These are phyloP conservation scores for Saccharum officinarum DNA, from an alignment of 176 grass and related monocot species.

Conservation along the genomic window DNA sequence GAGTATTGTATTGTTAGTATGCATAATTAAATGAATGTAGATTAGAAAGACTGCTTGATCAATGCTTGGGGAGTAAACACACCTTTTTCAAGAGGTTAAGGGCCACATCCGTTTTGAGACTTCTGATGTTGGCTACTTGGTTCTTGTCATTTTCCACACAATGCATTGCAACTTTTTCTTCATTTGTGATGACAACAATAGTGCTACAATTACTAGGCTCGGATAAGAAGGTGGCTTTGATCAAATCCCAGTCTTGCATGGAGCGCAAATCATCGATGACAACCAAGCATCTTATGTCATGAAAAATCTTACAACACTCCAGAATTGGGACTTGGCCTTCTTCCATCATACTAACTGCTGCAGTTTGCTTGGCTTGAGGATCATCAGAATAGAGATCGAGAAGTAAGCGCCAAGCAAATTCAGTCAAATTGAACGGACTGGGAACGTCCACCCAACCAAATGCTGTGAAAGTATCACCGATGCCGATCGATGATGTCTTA, in stretches of 20 bases:
- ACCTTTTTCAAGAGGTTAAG: neutral
- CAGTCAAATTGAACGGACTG: neutral
- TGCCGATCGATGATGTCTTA: too few species aligned
- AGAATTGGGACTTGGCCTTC: neutral
- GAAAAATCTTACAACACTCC: neutral
- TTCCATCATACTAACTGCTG: neutral
- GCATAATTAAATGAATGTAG: neutral
- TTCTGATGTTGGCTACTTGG: rapidly evolving
- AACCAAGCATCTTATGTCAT: neutral
- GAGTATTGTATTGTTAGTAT: too few species aligned
- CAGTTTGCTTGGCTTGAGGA: neutral
- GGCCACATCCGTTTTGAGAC: neutral
- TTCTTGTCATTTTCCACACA: neutral
- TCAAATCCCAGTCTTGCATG: neutral
- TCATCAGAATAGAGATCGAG: neutral
- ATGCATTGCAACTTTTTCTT: neutral
- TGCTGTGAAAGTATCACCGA: too few species aligned
- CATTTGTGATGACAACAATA: neutral
- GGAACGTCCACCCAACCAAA: neutral
- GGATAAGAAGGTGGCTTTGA: neutral
- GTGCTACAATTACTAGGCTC: too few species aligned
- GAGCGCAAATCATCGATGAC: neutral
- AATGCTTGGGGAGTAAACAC: neutral
- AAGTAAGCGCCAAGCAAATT: neutral
- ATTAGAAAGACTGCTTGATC: neutral